A percentile compares a stretch with the other conserved stretches of the same genome.
Conservation (phyloP, 768 basidiomycete genomes). For the Leucocoprinus sp. region DNA sequence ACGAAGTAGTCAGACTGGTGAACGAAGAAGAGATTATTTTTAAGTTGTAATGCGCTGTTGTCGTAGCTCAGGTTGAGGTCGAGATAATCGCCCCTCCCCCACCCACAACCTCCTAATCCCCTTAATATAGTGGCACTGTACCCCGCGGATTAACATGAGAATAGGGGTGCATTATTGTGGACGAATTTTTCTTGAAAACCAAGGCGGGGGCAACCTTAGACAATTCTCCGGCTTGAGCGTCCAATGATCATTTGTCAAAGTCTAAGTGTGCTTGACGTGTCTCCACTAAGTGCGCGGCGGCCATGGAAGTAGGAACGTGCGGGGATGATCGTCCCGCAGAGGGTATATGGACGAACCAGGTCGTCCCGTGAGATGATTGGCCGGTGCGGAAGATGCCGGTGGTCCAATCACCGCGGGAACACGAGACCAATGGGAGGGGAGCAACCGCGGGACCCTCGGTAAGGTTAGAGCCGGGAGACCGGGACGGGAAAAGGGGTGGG, state of each 20-base stretch:
- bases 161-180: no score
- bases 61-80: background rate
- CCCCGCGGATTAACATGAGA: background rate
- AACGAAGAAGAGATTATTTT: no score
- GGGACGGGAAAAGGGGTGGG: constrained; percentile 1
- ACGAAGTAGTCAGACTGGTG: no score
- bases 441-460: constrained; percentile 23
- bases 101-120: background rate
- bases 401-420: constrained; percentile 9
- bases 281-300: constrained; percentile 1
- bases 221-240: no score
- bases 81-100: background rate
- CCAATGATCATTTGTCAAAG: constrained; percentile 11
- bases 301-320: constrained; percentile 7
- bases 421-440: constrained; percentile 9
- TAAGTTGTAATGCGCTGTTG: background rate
- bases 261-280: constrained; percentile 6
- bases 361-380: no score
- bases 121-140: background rate
- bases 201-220: no score
- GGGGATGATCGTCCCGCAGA: no score
- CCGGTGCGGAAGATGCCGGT: constrained; percentile 9
- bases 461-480: constrained; percentile 9
- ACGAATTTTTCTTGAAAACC: no score
- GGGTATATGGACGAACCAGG: no score